Evolutionary conservation across 2,329 filamentous ascomycete genomes (phyloP).

Genomic region (Verticillium klebahnii): DNA sequence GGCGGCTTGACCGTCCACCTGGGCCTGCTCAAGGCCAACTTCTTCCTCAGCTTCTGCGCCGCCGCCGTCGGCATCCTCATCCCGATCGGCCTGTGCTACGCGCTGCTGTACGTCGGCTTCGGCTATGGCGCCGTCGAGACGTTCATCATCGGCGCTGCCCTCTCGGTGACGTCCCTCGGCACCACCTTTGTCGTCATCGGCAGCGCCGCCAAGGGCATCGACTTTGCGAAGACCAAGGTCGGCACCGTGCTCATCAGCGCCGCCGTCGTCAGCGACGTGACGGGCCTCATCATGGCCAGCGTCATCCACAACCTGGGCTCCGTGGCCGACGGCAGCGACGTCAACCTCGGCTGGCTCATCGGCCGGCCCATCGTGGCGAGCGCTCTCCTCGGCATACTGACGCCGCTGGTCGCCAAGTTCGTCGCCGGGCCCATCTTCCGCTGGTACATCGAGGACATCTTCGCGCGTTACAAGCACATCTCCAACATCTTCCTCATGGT

Average conservation of each 20-base stretch:
- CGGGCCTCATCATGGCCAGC: conserved; percentile 35
- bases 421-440: conserved; percentile 30
- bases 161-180: conserved; percentile 27
- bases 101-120: conserved; percentile 36
- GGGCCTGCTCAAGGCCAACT: conserved; percentile 39
- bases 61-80: conserved; percentile 39
- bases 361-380: conserved; percentile 32
- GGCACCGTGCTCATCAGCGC: conserved; percentile 39
- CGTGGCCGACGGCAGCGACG: conserved; percentile 10
- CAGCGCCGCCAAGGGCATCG: conserved; percentile 23
- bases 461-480: conserved; percentile 24
- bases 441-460: conserved; percentile 24
- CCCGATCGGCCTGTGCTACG: conserved; percentile 39
- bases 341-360: conserved; percentile 29
- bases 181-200: conserved; percentile 29
- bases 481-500: conserved; percentile 25
- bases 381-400: conserved; percentile 26
- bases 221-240: conserved; percentile 35
- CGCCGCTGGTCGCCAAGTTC: conserved; percentile 29
- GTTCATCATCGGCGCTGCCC: conserved; percentile 22
- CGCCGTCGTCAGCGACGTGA: conserved; percentile 41
- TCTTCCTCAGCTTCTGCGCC: conserved; percentile 32
- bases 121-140: conserved; percentile 26
- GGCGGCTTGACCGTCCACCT: conserved; percentile 41
- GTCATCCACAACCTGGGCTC: conserved; percentile 18